phyloP scores from a whole-genome alignment of 2,329 filamentous ascomycete genomes.

The Albifimbria verrucaria region DNA sequence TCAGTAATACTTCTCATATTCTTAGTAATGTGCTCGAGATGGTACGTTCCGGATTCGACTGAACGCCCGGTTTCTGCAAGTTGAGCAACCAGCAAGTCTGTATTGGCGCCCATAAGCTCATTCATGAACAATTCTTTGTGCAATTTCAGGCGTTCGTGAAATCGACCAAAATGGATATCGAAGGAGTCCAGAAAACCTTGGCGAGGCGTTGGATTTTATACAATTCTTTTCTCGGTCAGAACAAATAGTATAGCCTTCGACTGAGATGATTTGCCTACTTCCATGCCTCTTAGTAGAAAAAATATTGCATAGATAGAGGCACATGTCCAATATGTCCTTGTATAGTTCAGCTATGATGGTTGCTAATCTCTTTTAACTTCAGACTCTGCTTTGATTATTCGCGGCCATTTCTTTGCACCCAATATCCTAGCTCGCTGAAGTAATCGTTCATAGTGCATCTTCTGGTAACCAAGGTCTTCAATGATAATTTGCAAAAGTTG shows the following conservation, averaged over 20 bases:
- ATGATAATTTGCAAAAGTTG: not conserved
- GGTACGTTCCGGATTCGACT: not conserved
- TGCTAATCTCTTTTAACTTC: not conserved
- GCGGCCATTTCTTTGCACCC: not conserved
- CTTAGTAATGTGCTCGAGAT: not conserved
- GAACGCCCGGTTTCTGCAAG: not conserved
- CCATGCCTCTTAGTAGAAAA: not conserved
- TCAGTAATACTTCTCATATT: not conserved
- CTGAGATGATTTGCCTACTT: not conserved
- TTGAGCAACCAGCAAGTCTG: not conserved
- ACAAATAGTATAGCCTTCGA: not conserved
- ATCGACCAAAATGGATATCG: not conserved
- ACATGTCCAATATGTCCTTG: not conserved
- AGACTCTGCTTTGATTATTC: not conserved
- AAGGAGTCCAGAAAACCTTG: not conserved
- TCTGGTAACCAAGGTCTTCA: not conserved
- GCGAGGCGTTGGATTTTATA: not conserved
- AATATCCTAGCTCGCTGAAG: not conserved
- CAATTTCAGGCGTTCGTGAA: not conserved
- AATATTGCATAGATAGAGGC: not conserved
- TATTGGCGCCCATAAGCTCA: not conserved
- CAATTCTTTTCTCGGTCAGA: not conserved
- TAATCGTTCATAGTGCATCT: not conserved
- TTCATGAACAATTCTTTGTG: not conserved
- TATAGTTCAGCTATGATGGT: not conserved